These are phyloP conservation scores for Amanita brunnescens DNA, from an alignment of 768 basidiomycete species.

Conservation along the genomic window DNA sequence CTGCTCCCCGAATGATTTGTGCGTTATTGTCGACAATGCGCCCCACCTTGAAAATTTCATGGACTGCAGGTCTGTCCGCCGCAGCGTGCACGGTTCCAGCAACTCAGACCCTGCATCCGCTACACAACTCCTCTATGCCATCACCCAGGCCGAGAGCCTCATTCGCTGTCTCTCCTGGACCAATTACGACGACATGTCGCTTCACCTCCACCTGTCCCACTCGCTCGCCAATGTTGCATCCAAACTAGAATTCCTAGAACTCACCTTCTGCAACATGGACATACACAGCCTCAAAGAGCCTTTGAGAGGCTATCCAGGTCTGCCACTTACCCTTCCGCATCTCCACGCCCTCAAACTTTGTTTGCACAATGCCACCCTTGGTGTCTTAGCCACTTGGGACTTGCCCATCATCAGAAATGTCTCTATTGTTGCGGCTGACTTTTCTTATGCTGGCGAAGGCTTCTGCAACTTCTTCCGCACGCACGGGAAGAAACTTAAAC, in stretches of 20 bases:
- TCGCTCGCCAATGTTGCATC: conserved; percentile 42
- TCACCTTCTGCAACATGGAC: conserved; percentile 49
- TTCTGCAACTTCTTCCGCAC: conserved; percentile 58
- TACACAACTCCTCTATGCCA: conserved; percentile 48
- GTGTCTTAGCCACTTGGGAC: conserved; percentile 54
- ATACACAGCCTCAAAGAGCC: conserved; percentile 21
- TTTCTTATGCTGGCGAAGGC: conserved; percentile 54
- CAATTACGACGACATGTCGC: conserved; percentile 57
- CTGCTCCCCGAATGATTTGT: conserved; percentile 58
- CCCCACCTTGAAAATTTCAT: conserved; percentile 51
- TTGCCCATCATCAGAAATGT: conserved; percentile 58
- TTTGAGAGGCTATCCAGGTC: conserved; percentile 12
- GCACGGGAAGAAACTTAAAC: conserved; percentile 52
- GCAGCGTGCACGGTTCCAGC: conserved; percentile 38
- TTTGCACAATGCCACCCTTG: conserved; percentile 64
- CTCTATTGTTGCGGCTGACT: conserved; percentile 63
- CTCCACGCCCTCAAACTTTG: conserved; percentile 63
- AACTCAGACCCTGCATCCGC: conserved; percentile 32
- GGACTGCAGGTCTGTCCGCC: conserved; percentile 56
- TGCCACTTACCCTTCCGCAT: conserved; percentile 45
- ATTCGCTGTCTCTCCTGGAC: conserved; percentile 62
- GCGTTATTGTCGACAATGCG: conserved; percentile 60
- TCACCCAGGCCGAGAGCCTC: conserved; percentile 43
- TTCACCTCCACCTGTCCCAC: conserved; percentile 46
- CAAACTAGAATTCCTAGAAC: conserved; percentile 59